phyloP scores from a whole-genome alignment of 2,329 filamentous ascomycete species.

The Sclerotinia minor region DNA sequence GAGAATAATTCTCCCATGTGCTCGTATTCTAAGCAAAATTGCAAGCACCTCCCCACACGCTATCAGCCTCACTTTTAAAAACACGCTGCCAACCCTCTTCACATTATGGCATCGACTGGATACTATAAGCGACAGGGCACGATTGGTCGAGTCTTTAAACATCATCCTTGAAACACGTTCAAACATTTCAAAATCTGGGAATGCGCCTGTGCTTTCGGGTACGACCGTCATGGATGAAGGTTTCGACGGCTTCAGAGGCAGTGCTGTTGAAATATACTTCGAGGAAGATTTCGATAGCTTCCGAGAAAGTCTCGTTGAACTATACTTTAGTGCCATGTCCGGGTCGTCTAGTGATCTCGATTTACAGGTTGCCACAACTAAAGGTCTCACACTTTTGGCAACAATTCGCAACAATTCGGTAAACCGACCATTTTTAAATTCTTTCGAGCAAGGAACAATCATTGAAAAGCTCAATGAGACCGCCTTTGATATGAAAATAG shows the following conservation, averaged over 20 bases:
- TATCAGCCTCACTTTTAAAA: constrained; percentile 6
- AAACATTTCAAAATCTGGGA: constrained; percentile 16
- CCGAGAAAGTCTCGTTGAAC: constrained; percentile 22
- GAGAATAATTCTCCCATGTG: constrained; percentile 22
- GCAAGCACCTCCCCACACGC: constrained; percentile 19
- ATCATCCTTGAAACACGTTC: constrained; percentile 35
- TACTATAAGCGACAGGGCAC: constrained; percentile 24
- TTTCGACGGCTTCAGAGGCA: constrained; percentile 16
- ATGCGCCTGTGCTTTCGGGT: neutral
- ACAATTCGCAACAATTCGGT: constrained; percentile 31
- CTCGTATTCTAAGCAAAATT: constrained; percentile 24
- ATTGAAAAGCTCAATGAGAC: constrained; percentile 35
- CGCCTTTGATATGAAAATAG: constrained; percentile 25
- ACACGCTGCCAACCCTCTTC: constrained; percentile 10
- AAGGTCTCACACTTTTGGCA: constrained; percentile 36
- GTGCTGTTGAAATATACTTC: constrained; percentile 30
- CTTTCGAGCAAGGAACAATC: constrained; percentile 33
- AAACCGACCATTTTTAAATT: constrained; percentile 28
- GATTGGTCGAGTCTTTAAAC: constrained; percentile 38
- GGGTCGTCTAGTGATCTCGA: constrained; percentile 28
- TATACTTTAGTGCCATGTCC: constrained; percentile 34
- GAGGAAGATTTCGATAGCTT: constrained; percentile 24
- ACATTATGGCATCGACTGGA: constrained; percentile 18
- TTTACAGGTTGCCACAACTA: constrained; percentile 32
- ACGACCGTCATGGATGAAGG: constrained; percentile 14